A percentile compares a stretch with the other conserved stretches of the same genome.
These are phyloP conservation scores for Eucalyptus cloeziana DNA, from an alignment of 345 rosid species.

Conservation along the genomic window DNA sequence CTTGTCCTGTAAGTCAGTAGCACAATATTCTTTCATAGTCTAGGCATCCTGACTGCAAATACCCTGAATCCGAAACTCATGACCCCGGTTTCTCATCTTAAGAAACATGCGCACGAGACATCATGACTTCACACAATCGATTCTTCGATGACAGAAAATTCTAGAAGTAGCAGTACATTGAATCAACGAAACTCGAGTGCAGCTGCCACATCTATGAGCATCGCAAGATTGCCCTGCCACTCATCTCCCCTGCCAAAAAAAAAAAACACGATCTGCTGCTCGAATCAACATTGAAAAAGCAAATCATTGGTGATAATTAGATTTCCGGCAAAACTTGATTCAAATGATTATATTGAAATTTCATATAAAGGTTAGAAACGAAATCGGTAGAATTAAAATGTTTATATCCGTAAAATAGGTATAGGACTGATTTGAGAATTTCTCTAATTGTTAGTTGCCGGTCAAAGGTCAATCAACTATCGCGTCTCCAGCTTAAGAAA, in stretches of 20 bases:
- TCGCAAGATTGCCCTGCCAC: background rate
- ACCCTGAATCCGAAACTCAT: background rate
- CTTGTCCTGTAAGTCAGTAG: background rate
- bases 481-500: background rate
- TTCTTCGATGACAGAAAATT: background rate
- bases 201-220: background rate
- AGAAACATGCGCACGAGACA: background rate
- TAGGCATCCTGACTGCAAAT: background rate
- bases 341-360: background rate
- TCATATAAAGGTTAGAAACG: accelerated
- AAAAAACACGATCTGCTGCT: background rate
- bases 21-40: background rate
- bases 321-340: background rate
- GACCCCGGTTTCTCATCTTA: background rate
- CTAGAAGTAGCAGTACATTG: background rate
- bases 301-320: background rate
- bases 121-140: too few relatives aligned
- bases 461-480: background rate
- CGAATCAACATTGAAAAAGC: background rate
- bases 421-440: background rate
- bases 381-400: background rate
- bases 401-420: background rate
- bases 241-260: background rate
- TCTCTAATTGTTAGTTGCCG: background rate
- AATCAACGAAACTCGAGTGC: background rate